Evolutionary conservation across 331 rosid genomes (phyloP), one percentile per base, ranked within the genome.

Genomic region (Rhamnella rubrinervis): DNA sequence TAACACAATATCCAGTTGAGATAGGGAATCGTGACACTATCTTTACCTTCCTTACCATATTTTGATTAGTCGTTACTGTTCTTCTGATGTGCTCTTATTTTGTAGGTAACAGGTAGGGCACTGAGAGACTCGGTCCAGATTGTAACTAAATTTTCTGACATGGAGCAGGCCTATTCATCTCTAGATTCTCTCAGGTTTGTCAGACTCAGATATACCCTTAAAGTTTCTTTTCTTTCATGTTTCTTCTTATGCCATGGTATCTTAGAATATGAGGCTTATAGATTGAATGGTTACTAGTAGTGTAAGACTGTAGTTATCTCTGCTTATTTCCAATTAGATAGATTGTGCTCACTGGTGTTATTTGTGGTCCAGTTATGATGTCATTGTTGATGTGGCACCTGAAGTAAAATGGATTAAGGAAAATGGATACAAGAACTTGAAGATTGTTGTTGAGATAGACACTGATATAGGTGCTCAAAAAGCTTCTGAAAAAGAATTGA

Each of bases 331-430:
- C n/a, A 35, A 55, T 82, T 81, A 18, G 55, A 56, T 72, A 55
- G 66, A 68, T 52, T 65, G 46, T 65, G 73, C 71, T 68, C 19
- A 57, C 39, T 72, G 38, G 23, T 85, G 66, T 79, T 51, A 66
- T 76, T 77, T 85, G 68, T 74, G 72, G 53, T 83, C 67, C 85
- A 93, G 98, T 62, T 93, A 91, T 61, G 97, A 93, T 55, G 86
- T 93, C 79, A 63, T 85, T 61, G 97, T 85, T 74, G 98, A 93
- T 81, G 85, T 93, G 75, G 89, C 80, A 55, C 98, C 97, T 49
- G 91, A 87, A 81, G 80, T 93, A 68, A 93, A 87, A 84, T 93
- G 98, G 98, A 67, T 75, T 72, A 84, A 86, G 31, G 96, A 91
- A 55, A 68, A 88, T 19, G 96, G 88, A 64, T 91, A 91, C 84